phyloP scores from a whole-genome alignment of 106 monocot species.

The Allium fistulosum region DNA sequence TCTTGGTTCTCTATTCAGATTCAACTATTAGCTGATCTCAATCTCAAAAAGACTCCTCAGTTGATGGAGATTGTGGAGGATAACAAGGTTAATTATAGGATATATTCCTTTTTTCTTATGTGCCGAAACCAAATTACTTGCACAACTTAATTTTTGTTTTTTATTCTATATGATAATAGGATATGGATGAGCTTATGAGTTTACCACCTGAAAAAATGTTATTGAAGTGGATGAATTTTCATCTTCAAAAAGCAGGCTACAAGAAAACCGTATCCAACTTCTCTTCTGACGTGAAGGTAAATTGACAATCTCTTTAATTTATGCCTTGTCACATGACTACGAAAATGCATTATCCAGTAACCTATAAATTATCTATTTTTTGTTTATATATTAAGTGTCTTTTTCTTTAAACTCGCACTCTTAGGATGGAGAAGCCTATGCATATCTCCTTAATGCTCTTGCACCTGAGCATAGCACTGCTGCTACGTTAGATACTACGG shows the following conservation, averaged over 20 bases:
- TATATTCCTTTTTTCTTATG: not conserved
- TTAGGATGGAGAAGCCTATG: slow-evolving; percentile 83
- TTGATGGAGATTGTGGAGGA: slow-evolving; percentile 87
- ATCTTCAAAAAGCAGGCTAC: slow-evolving; percentile 71
- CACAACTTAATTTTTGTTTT: not conserved
- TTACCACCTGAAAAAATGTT: slow-evolving; percentile 65
- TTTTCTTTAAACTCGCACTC: not conserved
- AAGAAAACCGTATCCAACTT: slow-evolving; percentile 60
- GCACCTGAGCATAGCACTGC: slow-evolving; percentile 49
- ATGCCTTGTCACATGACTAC: no score
- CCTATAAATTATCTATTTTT: no score
- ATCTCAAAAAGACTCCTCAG: slow-evolving; percentile 93
- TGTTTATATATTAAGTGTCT: slow-evolving; percentile 9
- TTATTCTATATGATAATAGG: slow-evolving; percentile 18
- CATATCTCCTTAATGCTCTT: slow-evolving; percentile 67
- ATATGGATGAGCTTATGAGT: slow-evolving; percentile 57
- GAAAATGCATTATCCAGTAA: no score
- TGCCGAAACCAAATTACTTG: not conserved
- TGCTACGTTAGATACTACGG: slow-evolving; percentile 40
- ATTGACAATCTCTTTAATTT: not conserved
- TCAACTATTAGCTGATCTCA: slow-evolving; percentile 95
- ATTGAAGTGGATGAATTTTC: slow-evolving; percentile 76
- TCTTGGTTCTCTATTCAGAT: slow-evolving; percentile 38
- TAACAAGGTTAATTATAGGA: slow-evolving; percentile 26
- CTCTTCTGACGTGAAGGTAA: slow-evolving; percentile 66